A percentile compares a stretch with the other conserved stretches of the same genome.
Conservation (phyloP, 116 monocot genomes). For the Dioscorea cayenensis region DNA sequence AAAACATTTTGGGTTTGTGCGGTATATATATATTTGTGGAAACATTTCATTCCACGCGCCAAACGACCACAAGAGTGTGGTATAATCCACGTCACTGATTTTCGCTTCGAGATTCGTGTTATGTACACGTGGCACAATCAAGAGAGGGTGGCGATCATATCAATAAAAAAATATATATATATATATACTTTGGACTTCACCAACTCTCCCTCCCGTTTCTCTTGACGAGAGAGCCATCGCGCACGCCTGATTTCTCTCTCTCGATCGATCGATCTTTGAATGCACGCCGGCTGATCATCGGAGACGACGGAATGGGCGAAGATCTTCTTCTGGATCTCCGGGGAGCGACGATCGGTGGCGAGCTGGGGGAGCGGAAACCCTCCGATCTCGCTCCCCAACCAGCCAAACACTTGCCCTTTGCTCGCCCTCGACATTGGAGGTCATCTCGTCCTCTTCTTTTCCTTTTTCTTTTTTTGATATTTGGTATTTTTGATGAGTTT, state of each 20-base stretch:
- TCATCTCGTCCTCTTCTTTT: conserved; percentile 1
- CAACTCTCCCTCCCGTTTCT: background rate
- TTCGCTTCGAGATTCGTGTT: no score
- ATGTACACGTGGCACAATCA: no score
- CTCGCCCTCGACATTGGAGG: conserved; percentile 70
- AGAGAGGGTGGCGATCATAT: no score
- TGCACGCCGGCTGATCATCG: background rate
- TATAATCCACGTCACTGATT: no score
- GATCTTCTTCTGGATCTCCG: conserved; percentile 23
- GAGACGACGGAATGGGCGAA: background rate
- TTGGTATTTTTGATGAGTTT: background rate
- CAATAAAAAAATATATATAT: no score
- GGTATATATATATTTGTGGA: no score
- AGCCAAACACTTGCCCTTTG: conserved; percentile 25
- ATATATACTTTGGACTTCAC: no score
- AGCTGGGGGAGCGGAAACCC: conserved; percentile 44
- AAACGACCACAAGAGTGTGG: no score
- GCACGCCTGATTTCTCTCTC: background rate
- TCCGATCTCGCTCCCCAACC: conserved; percentile 43
- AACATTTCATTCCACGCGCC: no score
- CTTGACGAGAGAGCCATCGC: background rate
- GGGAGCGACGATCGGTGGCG: conserved; percentile 49
- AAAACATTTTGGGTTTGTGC: no score
- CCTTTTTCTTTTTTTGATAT: background rate
- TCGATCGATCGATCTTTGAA: background rate